Percentiles rank a stretch among this genome's conserved stretches.
Conservation (phyloP, 495 filamentous ascomycete genomes). For the Annulohypoxylon maeteangense region DNA sequence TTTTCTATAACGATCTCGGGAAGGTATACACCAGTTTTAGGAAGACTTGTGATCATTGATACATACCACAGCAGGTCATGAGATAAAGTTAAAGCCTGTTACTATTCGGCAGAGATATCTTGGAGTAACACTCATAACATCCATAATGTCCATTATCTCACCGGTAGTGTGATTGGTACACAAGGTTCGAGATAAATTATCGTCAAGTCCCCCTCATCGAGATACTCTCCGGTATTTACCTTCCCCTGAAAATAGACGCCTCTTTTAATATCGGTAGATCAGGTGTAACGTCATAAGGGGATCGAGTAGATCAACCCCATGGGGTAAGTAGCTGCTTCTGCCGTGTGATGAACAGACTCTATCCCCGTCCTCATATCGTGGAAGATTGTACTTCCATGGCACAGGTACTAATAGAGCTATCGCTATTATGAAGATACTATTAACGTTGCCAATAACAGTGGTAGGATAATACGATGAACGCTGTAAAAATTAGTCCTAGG, state of each 20-base stretch:
- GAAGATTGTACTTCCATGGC: neutral
- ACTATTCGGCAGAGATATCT: neutral
- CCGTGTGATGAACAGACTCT: neutral
- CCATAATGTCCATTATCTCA: neutral
- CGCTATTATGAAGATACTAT: neutral
- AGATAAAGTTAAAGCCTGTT: neutral
- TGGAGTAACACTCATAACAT: neutral
- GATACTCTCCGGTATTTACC: slow-evolving; percentile 8
- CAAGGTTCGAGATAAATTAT: slow-evolving; percentile 2
- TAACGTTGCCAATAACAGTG: neutral
- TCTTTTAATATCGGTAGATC: slow-evolving; percentile 22
- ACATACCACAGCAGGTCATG: neutral
- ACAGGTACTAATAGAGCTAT: neutral
- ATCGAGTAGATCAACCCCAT: neutral
- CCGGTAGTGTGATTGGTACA: slow-evolving; percentile 1
- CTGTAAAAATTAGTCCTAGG: neutral
- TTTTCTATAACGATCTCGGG: neutral
- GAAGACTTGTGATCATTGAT: neutral
- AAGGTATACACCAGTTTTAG: neutral
- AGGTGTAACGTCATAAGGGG: slow-evolving; percentile 16
- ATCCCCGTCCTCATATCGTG: neutral
- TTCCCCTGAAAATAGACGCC: slow-evolving; percentile 8
- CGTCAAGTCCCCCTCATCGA: slow-evolving; percentile 14
- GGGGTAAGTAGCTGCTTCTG: slow-evolving; percentile 12
- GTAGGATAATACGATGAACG: neutral